A percentile compares a stretch with the other conserved stretches of the same genome.
Conservation (phyloP, 2,329 filamentous ascomycete species). For the Colletotrichum gigasporum region DNA sequence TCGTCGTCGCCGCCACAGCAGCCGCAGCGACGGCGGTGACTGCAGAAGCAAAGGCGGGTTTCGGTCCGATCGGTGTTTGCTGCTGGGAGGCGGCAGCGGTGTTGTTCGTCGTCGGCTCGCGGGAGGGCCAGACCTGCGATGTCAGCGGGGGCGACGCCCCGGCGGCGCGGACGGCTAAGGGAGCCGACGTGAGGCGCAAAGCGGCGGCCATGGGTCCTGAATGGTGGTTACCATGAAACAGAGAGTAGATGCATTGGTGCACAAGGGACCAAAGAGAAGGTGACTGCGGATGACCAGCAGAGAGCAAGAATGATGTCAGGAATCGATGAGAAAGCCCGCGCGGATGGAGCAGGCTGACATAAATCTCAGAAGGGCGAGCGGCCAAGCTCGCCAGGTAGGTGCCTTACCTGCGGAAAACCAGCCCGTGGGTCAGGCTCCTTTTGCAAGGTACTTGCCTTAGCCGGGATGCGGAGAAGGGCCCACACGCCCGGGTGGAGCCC, state of each 20-base stretch:
- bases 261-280: neutral
- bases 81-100: neutral
- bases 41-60: neutral
- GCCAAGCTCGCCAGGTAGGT: too few species aligned
- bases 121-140: slow-evolving; percentile 14
- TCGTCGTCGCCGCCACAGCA: neutral
- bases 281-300: neutral
- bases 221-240: slow-evolving; percentile 5
- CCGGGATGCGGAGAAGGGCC: slow-evolving; percentile 19
- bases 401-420: slow-evolving; percentile 8
- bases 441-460: neutral
- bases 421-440: neutral
- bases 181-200: slow-evolving; percentile 16
- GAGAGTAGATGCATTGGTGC: neutral
- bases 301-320: slow-evolving; percentile 16
- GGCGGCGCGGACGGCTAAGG: slow-evolving; percentile 15
- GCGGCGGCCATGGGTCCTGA: slow-evolving; percentile 26
- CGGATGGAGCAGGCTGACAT: neutral
- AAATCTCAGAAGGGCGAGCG: slow-evolving; percentile 3
- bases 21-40: neutral
- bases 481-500: slow-evolving; percentile 10
- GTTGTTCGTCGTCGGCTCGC: neutral
- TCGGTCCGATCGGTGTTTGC: neutral
- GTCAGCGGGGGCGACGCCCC: slow-evolving; percentile 17
- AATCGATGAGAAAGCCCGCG: too few species aligned